Percentiles rank a stretch among this genome's conserved stretches.
Conservation (phyloP, 768 basidiomycete genomes). For the Rhizopogon salebrosus region DNA sequence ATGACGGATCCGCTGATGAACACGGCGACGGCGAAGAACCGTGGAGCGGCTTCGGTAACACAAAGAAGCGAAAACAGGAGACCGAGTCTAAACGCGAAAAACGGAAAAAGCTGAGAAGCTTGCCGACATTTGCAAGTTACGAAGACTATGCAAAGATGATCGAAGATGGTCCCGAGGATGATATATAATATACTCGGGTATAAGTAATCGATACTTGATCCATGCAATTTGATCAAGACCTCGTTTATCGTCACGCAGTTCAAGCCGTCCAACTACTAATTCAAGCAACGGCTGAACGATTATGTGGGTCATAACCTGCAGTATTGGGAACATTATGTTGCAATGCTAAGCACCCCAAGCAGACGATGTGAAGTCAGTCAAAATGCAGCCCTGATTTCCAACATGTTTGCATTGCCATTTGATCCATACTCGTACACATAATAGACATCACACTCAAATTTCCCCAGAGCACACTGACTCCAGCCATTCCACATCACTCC, state of each 20-base stretch:
- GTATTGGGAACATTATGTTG: no score
- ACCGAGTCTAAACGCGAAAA: conserved; percentile 35
- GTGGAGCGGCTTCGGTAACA: conserved; percentile 51
- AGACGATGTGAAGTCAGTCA: no score
- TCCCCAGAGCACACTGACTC: conserved; percentile 78
- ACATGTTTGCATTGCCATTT: no score
- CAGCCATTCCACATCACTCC: conserved; percentile 77
- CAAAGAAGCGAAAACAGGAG: conserved; percentile 32
- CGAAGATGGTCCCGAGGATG: conserved; percentile 45
- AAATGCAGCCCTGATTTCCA: no score
- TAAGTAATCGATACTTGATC: neutral
- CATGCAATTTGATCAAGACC: neutral
- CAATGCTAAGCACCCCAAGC: no score
- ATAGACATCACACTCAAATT: conserved; percentile 13
- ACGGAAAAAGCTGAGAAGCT: conserved; percentile 62
- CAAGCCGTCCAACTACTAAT: no score
- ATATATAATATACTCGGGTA: conserved; percentile 11
- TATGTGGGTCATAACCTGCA: no score
- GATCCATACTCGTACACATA: no score
- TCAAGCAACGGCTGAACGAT: no score
- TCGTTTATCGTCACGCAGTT: no score
- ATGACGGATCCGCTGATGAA: conserved; percentile 48
- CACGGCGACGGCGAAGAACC: conserved; percentile 38
- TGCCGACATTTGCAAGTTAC: conserved; percentile 83
- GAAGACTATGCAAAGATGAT: conserved; percentile 85